Evolutionary conservation across 176 grass and related monocot species (phyloP), one percentile per base, ranked within the genome.

Genomic region (Rhynchospora pubera): DNA sequence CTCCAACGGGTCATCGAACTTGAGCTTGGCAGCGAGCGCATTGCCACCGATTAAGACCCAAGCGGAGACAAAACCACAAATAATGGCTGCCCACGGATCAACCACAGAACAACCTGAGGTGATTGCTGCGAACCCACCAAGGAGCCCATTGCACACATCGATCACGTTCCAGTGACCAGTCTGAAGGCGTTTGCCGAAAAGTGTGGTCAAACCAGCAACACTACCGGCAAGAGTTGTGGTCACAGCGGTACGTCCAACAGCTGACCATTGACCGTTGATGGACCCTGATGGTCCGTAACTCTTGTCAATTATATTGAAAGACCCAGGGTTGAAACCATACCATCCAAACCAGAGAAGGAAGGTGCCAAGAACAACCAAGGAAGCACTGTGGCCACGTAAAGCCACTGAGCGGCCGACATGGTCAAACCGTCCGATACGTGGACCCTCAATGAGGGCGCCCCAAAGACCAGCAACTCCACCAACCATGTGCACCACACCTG

Each of bases 341-440:
- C 94, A 97, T 0, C 94, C 94, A 77, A 97, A 94, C 94, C 94
- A 97, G 52, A 97, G 91, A 58, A 97, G 80, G 83, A 97, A 97
- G 11, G 94, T 97, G 10, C 94, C 94, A 1, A 97, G 87, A 48
- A 97, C 91, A 24, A 97, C 94, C 75, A 97, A 90, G 73, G 94
- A 89, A 59, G 90, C 91, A 66, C 91, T 94, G 90, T 97, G 94
- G 65, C 94, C 94, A 65, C 88, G 89, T 72, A 97, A 89, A 57
- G 86, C 90, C 9, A 94, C 94, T 21, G 91, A 90, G 23, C 91
- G 91, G 18, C 91, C 90, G 75, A 84, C 82, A 82, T 89, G 88
- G 76, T 91, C 91, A 48, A 97, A 97, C 16, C 94, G 88, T 0
- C 94, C 91, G 61, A 92, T 89, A 79, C 94, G 91, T 1, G 94